A percentile compares a stretch with the other conserved stretches of the same genome.
phyloP scores from a whole-genome alignment of 805 yeast genomes.

The Pachysolen tannophilus region DNA sequence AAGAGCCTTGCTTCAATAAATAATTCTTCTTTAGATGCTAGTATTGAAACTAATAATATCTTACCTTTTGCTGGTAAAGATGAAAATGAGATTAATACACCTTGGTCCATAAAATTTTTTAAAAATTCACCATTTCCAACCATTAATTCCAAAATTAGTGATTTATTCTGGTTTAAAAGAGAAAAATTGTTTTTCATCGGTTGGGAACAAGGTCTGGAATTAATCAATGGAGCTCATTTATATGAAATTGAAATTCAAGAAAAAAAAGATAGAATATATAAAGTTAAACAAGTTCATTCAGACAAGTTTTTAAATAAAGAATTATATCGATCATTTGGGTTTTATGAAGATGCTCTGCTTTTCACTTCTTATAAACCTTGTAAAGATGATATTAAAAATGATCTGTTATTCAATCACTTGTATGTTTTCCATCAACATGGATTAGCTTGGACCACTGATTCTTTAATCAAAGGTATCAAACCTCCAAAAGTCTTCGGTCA shows the following conservation, averaged over 20 bases:
- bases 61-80: too few species aligned
- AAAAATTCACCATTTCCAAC: conserved; percentile 7
- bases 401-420: not conserved
- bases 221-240: not conserved
- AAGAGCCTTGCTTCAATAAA: too few species aligned
- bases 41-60: too few species aligned
- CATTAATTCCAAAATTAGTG: not conserved
- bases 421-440: not conserved
- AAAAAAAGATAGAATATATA: not conserved
- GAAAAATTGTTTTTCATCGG: conserved; percentile 2
- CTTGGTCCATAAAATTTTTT: conserved; percentile 1
- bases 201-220: conserved; percentile 1
- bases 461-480: conserved; percentile 1
- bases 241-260: conserved; percentile 1
- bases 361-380: too few species aligned
- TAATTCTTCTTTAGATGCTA: too few species aligned
- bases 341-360: not conserved
- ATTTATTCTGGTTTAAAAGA: conserved; percentile 3
- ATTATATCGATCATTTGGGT: not conserved
- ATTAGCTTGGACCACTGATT: conserved; percentile 2
- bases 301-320: not conserved
- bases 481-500: conserved; percentile 2
- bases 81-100: too few species aligned
- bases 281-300: not conserved
- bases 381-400: not conserved